Base-by-base conservation (phyloP, 1,284 basidiomycete species). In the Trametes sp. region DNA sequence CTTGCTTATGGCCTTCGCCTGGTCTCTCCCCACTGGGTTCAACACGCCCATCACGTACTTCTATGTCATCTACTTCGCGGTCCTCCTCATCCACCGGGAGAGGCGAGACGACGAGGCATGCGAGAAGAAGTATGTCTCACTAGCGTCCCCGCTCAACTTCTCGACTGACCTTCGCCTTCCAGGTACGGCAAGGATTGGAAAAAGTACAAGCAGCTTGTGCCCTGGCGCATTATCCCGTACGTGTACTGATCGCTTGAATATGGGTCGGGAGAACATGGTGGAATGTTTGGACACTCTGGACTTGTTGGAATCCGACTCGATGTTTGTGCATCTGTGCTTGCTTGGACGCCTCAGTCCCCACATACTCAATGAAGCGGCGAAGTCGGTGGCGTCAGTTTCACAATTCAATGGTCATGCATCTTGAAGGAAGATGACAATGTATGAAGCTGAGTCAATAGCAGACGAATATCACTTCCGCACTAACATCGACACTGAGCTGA, bases 1-100 rank as follows among this genome's bases (percentile, higher is more conserved):
- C 73, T 80, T 93, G 64, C 78, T 96, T 67, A 97, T 97, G 95
- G 90, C 87, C n/a, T 78, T 94, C 60, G 89, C 92, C 0, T 99
- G 97, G 96, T 98, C 91, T 69, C 84, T 99, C 16, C 95, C 98
- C 0, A 97, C 95, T 1, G 95, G 94, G 9, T 96, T 98, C 78
- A 80, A 86, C 51, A 95, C 95, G 0, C 96, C 96, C 8, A 84
- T 99, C 73, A 96, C 97, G 2, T 99, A 99, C 81, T 99, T 97
- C 81, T 99, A 99, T 76, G 86, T 95, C 45, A 77, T 83, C 65
- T 96, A 96, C 81, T 99, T 99, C 73, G 83, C 87, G 8, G 87
- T 98, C 23, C 87, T 99, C 29, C 89, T 99, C 62, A 82, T 96
- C 28, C 98, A 99, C 78, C 84, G 98, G 59, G 95, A 98, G 78